Conservation (phyloP, 2,329 filamentous ascomycete species). For the Acrodontium crateriforme region DNA sequence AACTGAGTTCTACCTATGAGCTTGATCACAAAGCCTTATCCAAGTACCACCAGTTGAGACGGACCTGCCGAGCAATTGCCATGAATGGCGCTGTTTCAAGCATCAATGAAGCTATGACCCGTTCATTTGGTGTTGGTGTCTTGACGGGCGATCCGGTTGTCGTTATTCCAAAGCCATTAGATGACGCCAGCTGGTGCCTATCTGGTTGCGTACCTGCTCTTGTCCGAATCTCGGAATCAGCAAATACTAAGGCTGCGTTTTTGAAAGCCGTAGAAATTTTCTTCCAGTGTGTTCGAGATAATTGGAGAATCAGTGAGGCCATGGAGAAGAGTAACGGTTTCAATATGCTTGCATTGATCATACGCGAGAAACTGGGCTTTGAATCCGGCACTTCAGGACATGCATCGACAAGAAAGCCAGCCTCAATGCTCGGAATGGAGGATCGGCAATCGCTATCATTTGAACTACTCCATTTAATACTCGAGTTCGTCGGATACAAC, state of each 20-base stretch:
- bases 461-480: constrained; percentile 58
- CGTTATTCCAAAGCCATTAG: constrained; percentile 66
- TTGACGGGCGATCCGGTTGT: constrained; percentile 75
- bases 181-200: constrained; percentile 84
- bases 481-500: constrained; percentile 82
- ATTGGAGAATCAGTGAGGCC: constrained; percentile 94
- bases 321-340: constrained; percentile 97
- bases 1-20: constrained; percentile 4
- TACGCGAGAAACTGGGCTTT: constrained; percentile 66
- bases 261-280: constrained; percentile 69
- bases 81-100: constrained; percentile 80
- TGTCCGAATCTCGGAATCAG: constrained; percentile 69
- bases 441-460: constrained; percentile 40
- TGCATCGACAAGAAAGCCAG: constrained; percentile 8
- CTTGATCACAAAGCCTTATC: constrained; percentile 36
- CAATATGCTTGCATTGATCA: constrained; percentile 66
- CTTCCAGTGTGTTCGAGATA: constrained; percentile 73
- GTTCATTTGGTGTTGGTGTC: constrained; percentile 66
- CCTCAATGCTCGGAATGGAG: constrained; percentile 16
- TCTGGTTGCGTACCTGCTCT: constrained; percentile 82
- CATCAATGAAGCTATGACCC: constrained; percentile 76
- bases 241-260: constrained; percentile 55
- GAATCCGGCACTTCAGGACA: constrained; percentile 17
- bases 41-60: constrained; percentile 50
- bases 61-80: constrained; percentile 62